A percentile compares a stretch with the other conserved stretches of the same genome.
These are phyloP conservation scores for Ophiostoma ips DNA, from an alignment of 2,329 filamentous ascomycete species.

Conservation along the genomic window DNA sequence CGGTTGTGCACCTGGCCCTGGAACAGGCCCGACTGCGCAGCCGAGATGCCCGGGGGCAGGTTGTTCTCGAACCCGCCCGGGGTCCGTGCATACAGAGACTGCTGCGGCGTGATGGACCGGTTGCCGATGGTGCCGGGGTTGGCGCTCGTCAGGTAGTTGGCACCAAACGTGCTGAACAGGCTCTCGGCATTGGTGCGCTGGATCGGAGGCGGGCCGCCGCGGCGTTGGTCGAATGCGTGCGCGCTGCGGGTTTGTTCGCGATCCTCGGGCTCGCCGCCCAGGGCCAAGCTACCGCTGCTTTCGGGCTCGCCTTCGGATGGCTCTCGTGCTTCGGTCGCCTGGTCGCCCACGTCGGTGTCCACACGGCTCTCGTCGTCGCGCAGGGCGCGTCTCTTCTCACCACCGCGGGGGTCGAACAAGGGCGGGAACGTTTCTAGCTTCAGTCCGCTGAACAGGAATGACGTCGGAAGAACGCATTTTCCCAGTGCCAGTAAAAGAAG, in stretches of 20 bases:
- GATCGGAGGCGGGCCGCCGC: constrained; percentile 61
- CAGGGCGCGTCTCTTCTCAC: constrained; percentile 65
- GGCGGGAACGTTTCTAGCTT: constrained; percentile 43
- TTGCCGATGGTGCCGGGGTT: constrained; percentile 17
- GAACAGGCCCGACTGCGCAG: constrained; percentile 26
- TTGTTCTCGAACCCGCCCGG: constrained; percentile 45
- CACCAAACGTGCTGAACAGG: constrained; percentile 37
- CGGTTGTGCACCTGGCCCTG: constrained; percentile 58
- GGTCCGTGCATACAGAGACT: constrained; percentile 46
- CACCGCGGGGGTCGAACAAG: constrained; percentile 70
- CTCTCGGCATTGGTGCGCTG: constrained; percentile 45
- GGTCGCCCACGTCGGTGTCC: constrained; percentile 34
- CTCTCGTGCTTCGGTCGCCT: constrained; percentile 27
- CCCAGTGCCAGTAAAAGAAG: constrained; percentile 25
- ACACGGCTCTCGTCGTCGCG: constrained; percentile 52
- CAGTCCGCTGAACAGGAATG: constrained; percentile 14
- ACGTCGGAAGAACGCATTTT: constrained; percentile 22
- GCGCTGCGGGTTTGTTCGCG: constrained; percentile 41
- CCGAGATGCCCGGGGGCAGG: constrained; percentile 12
- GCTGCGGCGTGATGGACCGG: constrained; percentile 16
- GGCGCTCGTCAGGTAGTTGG: constrained; percentile 32
- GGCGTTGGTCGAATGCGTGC: constrained; percentile 41
- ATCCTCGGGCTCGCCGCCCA: constrained; percentile 88
- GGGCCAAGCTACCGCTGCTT: constrained; percentile 68
- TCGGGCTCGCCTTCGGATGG: constrained; percentile 61